Evolutionary conservation across 768 basidiomycete species (phyloP).

Genomic region (Daedaleopsis sinensis): DNA sequence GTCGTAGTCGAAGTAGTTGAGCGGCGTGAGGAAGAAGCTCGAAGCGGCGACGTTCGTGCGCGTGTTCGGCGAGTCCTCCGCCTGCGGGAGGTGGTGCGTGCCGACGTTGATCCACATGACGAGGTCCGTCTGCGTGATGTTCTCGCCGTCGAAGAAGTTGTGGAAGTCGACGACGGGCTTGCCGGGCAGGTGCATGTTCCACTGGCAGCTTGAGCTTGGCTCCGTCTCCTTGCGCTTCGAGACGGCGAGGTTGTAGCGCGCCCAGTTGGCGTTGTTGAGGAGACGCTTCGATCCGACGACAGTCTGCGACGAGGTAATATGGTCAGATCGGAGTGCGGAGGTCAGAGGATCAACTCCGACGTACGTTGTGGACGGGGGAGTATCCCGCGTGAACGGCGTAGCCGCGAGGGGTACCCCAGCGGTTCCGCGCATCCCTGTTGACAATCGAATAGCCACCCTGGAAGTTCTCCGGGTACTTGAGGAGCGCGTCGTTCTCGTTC

Average conservation of each 20-base stretch:
- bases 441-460: constrained; percentile 61
- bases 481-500: constrained; percentile 52
- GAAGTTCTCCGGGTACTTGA: constrained; percentile 56
- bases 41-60: constrained; percentile 58
- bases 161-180: constrained; percentile 58
- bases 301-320: constrained; percentile 39
- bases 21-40: constrained; percentile 60
- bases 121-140: constrained; percentile 63
- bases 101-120: constrained; percentile 71
- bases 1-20: constrained; percentile 69
- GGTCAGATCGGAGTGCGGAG: background rate
- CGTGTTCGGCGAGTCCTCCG: constrained; percentile 67
- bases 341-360: background rate
- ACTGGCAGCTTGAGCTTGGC: constrained; percentile 56
- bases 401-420: constrained; percentile 60
- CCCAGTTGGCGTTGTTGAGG: constrained; percentile 67
- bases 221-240: constrained; percentile 60
- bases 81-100: constrained; percentile 67
- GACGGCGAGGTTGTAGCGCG: constrained; percentile 62
- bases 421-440: constrained; percentile 54
- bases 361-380: constrained; percentile 54
- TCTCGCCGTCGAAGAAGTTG: constrained; percentile 66
- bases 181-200: constrained; percentile 67
- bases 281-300: constrained; percentile 62
- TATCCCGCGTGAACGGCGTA: constrained; percentile 65